Conservation (phyloP, 106 monocot species). For the Acorus calamus region DNA sequence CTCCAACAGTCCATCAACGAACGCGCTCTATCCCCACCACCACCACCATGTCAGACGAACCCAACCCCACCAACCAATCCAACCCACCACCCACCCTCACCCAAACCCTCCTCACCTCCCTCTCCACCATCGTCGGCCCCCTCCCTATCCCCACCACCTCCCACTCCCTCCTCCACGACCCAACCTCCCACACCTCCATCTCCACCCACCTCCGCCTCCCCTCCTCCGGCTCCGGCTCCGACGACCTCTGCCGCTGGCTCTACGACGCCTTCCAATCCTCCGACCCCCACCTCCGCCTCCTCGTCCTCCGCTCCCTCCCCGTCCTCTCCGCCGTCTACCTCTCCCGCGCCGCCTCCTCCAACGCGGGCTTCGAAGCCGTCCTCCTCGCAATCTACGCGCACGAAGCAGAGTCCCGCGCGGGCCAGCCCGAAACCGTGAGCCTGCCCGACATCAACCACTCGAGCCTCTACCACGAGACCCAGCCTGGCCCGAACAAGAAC, state of each 20-base stretch:
- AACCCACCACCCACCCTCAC: not conserved
- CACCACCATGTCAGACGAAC: too few relatives aligned
- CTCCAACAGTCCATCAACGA: too few relatives aligned
- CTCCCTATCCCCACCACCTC: conserved; percentile 33
- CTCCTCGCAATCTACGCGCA: conserved; percentile 63
- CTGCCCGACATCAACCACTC: conserved; percentile 32
- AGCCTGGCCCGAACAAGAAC: conserved; percentile 7
- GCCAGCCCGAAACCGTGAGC: conserved; percentile 20
- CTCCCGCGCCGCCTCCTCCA: conserved; percentile 23
- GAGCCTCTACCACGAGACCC: conserved; percentile 34
- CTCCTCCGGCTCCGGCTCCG: conserved; percentile 41
- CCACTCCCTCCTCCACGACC: conserved; percentile 38
- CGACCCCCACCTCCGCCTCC: conserved; percentile 48
- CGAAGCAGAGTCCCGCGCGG: conserved; percentile 34
- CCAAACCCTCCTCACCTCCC: conserved; percentile 15
- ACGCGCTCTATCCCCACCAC: too few relatives aligned
- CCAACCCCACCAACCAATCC: too few relatives aligned
- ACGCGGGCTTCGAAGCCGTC: conserved; percentile 69
- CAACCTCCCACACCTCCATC: conserved; percentile 8
- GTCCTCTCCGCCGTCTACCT: conserved; percentile 50
- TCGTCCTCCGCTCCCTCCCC: conserved; percentile 51
- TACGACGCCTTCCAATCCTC: conserved; percentile 63
- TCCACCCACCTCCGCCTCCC: conserved; percentile 35
- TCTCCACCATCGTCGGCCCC: conserved; percentile 29
- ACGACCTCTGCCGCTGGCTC: conserved; percentile 67